Percentiles rank a stretch among this genome's conserved stretches.
Evolutionary conservation across 495 filamentous ascomycete genomes (phyloP).

Genomic region (Lasiosphaeria hispida): DNA sequence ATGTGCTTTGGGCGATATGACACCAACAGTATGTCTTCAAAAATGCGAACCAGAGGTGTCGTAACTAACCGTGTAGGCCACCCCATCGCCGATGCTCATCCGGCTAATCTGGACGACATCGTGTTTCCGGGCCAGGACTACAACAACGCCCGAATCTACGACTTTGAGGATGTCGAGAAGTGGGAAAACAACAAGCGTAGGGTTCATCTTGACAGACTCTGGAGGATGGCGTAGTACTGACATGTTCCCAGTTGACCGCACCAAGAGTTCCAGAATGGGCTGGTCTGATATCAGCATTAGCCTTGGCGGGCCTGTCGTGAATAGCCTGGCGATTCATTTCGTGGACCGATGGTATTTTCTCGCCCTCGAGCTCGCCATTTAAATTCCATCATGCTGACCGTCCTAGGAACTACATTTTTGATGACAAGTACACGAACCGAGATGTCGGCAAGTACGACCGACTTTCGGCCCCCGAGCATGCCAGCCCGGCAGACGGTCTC

Average conservation of each 20-base stretch:
- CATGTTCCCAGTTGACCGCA: conserved; percentile 59
- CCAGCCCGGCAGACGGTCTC: conserved; percentile 16
- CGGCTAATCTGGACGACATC: conserved; percentile 66
- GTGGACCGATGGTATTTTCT: conserved; percentile 67
- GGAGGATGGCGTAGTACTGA: conserved; percentile 16
- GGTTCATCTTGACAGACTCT: conserved; percentile 1
- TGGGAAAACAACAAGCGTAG: conserved; percentile 79
- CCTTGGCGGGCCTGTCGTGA: conserved; percentile 73
- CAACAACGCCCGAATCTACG: conserved; percentile 85
- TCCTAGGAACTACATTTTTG: conserved; percentile 75
- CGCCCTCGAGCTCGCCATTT: not conserved
- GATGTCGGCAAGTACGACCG: conserved; percentile 60
- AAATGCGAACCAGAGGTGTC: not conserved
- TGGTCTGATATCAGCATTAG: conserved; percentile 89
- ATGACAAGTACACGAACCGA: conserved; percentile 72
- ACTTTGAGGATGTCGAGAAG: conserved; percentile 81
- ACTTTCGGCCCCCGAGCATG: conserved; percentile 39
- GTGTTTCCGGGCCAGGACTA: conserved; percentile 93
- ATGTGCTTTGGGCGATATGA: conserved; percentile 64
- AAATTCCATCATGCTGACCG: not conserved
- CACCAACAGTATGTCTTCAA: conserved; percentile 46
- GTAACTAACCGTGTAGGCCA: conserved; percentile 53
- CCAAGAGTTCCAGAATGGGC: conserved; percentile 80
- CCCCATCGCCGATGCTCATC: conserved; percentile 82
- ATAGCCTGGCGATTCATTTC: conserved; percentile 78